Base-by-base conservation (phyloP, 2,329 filamentous ascomycete species). In the Hortaea werneckii region DNA sequence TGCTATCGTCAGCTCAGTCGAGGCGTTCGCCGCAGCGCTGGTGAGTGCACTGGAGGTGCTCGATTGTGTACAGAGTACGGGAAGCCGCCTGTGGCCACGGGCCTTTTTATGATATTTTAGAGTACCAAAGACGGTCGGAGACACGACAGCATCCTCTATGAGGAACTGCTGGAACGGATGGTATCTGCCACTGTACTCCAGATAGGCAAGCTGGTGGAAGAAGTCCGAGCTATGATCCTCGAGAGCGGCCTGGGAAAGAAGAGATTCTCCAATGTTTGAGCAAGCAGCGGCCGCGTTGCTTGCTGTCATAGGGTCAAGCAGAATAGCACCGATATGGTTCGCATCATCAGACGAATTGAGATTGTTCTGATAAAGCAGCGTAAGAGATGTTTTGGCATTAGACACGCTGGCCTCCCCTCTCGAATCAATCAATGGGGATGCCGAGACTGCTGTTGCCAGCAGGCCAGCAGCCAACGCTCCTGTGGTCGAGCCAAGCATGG, bases 331-430 rank as follows among this genome's bases (percentile, higher is more conserved):
- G 12, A 73, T 61, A 53, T 77, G 74, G 50, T 76, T 76, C 27
- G 57, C 62, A 58, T 76, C 71, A 49, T 78, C 74, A 0, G 71
- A 71, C 6, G 61, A 65, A 54, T 78, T 78, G 26, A 77, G 61
- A 37, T 76, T 76, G 58, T 77, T 77, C 54, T 76, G 73, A 48
- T 72, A 77, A 6, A 76, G 55, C 5, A 76, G 60, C 0, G 72
- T 74, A 44, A 76, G 54, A 1, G 72, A 75, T 1, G 67, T 71
- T 26, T 65, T 53, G 8, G 62, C 50, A 47, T 71, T 72, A 41
- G 43, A 56, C 39, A 44, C 40, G 10, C 13, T 48, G 27, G 29
- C 41, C 26, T 34, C 35, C 4, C 30, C 29, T 9, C 29, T 13
- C 9, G 28, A 10, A 20, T 46, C 40, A 10, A 38, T 26, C n/a